A percentile compares a stretch with the other conserved stretches of the same genome.
Evolutionary conservation across 257 asterid species (phyloP).

Genomic region (Cynanchum wilfordii): DNA sequence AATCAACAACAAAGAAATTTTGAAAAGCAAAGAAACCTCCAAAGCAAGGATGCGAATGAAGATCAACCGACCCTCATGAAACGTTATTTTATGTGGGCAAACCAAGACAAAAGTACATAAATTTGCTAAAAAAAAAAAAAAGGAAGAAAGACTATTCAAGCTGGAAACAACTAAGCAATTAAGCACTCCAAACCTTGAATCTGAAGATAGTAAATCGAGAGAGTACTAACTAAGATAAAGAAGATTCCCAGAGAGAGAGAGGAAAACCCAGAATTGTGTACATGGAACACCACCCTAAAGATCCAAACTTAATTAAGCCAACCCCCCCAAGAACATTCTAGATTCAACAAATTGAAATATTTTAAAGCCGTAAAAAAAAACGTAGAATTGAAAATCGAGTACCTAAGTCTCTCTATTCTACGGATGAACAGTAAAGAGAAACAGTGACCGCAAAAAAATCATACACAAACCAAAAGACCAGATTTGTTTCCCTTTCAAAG

Average conservation of each 20-base stretch:
- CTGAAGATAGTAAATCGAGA: slow-evolving; percentile 26
- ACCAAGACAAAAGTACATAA: slow-evolving; percentile 33
- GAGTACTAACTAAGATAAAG: neutral
- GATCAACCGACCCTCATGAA: slow-evolving; percentile 27
- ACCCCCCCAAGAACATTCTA: neutral
- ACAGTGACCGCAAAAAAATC: slow-evolving; percentile 14
- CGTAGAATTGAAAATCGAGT: neutral
- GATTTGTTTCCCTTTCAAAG: slow-evolving; percentile 32
- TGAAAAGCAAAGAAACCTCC: slow-evolving; percentile 21
- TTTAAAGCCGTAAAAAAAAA: neutral
- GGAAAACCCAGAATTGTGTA: neutral
- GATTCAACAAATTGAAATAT: slow-evolving; percentile 6
- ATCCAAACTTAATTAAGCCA: slow-evolving; percentile 18
- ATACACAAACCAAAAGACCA: slow-evolving; percentile 25
- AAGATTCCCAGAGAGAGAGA: neutral
- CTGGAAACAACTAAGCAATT: slow-evolving; percentile 45
- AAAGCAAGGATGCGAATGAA: slow-evolving; percentile 26
- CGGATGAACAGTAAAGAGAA: slow-evolving; percentile 37
- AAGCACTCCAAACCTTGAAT: slow-evolving; percentile 23
- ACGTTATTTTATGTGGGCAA: slow-evolving; percentile 86
- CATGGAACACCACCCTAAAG: slow-evolving; percentile 5
- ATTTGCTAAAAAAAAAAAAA: slow-evolving; percentile 6
- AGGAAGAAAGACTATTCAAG: slow-evolving; percentile 20
- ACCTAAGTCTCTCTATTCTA: slow-evolving; percentile 5
- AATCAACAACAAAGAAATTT: slow-evolving; percentile 27